These are phyloP conservation scores for Calonectria pteridis DNA, from an alignment of 2,329 filamentous ascomycete species.

Conservation along the genomic window DNA sequence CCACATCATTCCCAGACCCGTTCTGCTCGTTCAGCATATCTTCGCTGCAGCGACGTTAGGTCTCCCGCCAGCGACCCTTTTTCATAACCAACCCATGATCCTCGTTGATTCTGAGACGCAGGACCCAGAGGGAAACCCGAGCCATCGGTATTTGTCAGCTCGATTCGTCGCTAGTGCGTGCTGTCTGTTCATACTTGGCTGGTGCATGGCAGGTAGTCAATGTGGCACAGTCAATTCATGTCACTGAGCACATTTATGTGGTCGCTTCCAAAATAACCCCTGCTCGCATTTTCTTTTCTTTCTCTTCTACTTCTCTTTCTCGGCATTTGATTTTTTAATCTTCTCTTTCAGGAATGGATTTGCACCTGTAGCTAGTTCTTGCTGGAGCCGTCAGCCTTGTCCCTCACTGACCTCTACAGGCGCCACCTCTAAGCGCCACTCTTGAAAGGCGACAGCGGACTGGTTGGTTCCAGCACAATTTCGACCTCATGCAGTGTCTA, in stretches of 20 bases:
- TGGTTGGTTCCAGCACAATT: not conserved
- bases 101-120: not conserved
- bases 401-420: not conserved
- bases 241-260: not conserved
- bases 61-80: not conserved
- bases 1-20: slow-evolving; percentile 23
- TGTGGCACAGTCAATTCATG: not conserved
- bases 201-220: not conserved
- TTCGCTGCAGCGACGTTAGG: not conserved
- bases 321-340: not conserved
- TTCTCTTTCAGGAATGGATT: not conserved
- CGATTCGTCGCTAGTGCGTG: not conserved
- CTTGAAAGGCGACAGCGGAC: not conserved
- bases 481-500: not conserved
- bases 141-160: slow-evolving; percentile 21
- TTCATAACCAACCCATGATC: slow-evolving; percentile 1
- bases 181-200: not conserved
- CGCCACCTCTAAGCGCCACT: not conserved
- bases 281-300: not conserved
- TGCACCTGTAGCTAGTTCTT: not conserved
- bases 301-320: not conserved
- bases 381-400: not conserved
- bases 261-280: not conserved
- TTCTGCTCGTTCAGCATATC: no score
- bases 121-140: not conserved